Evolutionary conservation across 306 rosid genomes (phyloP).

Genomic region (Sechiopsis laciniata): DNA sequence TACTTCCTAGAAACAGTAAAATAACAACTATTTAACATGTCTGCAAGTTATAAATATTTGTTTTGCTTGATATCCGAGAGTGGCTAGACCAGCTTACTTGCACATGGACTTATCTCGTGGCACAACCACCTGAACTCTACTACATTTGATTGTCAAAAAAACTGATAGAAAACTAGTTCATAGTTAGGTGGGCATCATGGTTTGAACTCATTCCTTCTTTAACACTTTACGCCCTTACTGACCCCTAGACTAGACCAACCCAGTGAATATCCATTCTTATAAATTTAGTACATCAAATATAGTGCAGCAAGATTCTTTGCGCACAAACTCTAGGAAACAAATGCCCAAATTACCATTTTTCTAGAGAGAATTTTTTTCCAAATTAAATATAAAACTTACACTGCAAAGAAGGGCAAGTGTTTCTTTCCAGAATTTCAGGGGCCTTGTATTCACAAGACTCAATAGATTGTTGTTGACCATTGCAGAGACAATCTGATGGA

Average conservation of each 20-base stretch:
- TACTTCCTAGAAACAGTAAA: neutral
- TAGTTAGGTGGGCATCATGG: too few relatives aligned
- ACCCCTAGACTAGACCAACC: too few relatives aligned
- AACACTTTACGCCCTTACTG: too few relatives aligned
- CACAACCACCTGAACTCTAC: too few relatives aligned
- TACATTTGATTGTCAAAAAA: too few relatives aligned
- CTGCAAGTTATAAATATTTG: neutral
- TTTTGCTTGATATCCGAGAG: too few relatives aligned
- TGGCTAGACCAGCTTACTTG: too few relatives aligned
- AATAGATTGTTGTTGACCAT: slow-evolving; percentile 95
- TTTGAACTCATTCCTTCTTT: too few relatives aligned
- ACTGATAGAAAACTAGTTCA: too few relatives aligned
- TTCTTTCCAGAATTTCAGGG: slow-evolving; percentile 95
- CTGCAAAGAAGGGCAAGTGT: slow-evolving; percentile 99
- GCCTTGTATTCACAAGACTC: slow-evolving; percentile 94
- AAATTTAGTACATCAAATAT: neutral
- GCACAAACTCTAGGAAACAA: neutral
- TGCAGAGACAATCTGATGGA: slow-evolving; percentile 80
- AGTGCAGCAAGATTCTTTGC: neutral
- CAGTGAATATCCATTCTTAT: neutral
- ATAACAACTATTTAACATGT: neutral
- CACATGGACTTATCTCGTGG: too few relatives aligned
- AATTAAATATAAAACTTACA: slow-evolving; percentile 49
- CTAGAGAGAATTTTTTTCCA: slow-evolving; percentile 3
- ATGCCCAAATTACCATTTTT: neutral